These are phyloP conservation scores for Alternaria angustiovoidea DNA, from an alignment of 2,329 filamentous ascomycete species.

Conservation along the genomic window DNA sequence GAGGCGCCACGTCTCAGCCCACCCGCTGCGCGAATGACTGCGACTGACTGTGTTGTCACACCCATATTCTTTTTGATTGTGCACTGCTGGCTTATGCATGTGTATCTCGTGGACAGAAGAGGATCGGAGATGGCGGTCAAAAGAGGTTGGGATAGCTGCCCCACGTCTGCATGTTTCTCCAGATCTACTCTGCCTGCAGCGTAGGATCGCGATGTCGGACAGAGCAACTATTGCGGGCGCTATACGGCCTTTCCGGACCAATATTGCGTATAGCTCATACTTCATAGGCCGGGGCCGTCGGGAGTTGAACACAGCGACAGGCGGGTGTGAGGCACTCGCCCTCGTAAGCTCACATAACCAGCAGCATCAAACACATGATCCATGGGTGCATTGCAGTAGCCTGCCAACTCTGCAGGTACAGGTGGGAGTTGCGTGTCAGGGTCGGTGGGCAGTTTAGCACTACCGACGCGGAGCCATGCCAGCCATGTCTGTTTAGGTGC, in stretches of 20 bases:
- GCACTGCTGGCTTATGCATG: conserved; percentile 18
- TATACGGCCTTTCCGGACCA: background rate
- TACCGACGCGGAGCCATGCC: conserved; percentile 15
- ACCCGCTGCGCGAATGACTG: conserved; percentile 3
- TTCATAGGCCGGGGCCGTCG: background rate
- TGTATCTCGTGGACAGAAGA: conserved; percentile 25
- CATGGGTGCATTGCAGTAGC: conserved; percentile 15
- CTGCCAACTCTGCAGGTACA: conserved; percentile 23
- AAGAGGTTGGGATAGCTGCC: conserved; percentile 14
- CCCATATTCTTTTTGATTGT: conserved; percentile 7
- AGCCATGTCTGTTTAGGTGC: conserved; percentile 25
- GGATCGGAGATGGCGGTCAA: conserved; percentile 10
- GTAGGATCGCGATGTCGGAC: conserved; percentile 9
- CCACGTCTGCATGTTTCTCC: conserved; percentile 22
- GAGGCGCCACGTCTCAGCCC: conserved; percentile 6
- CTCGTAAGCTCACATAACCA: background rate
- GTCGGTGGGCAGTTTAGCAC: conserved; percentile 4
- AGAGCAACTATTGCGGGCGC: background rate
- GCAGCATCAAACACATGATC: background rate
- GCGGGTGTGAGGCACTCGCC: background rate
- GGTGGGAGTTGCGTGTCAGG: conserved; percentile 3
- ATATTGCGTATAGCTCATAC: background rate
- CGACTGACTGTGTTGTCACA: background rate
- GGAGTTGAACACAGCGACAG: background rate
- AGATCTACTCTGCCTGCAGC: conserved; percentile 9